These are phyloP conservation scores for Akanthomyces lecanii DNA, from an alignment of 2,329 filamentous ascomycete genomes.

Conservation along the genomic window DNA sequence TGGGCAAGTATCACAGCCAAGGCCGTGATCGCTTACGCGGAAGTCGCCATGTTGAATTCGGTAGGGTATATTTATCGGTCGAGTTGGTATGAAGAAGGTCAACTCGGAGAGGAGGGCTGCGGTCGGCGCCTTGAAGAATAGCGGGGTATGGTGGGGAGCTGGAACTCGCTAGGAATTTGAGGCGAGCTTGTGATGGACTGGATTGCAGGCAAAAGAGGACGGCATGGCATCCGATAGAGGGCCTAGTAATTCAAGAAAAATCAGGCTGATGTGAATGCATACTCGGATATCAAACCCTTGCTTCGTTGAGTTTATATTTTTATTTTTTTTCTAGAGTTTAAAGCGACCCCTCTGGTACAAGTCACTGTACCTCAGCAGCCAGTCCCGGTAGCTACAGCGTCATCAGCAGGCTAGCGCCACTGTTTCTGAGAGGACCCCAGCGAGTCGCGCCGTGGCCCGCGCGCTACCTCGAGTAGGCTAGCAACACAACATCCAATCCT, in stretches of 20 bases:
- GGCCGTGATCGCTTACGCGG: slow-evolving; percentile 48
- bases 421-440: not conserved
- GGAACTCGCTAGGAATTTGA: not conserved
- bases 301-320: not conserved
- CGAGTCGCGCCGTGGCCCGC: slow-evolving; percentile 8
- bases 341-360: not conserved
- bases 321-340: not conserved
- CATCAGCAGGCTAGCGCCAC: not conserved
- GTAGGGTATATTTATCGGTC: slow-evolving; percentile 8
- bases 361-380: not conserved
- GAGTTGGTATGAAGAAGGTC: slow-evolving; percentile 9
- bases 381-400: not conserved
- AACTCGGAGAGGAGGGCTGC: not conserved
- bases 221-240: not conserved
- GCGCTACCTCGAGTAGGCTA: not conserved
- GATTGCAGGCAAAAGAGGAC: not conserved
- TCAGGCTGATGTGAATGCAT: too few species aligned
- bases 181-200: not conserved
- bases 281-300: not conserved
- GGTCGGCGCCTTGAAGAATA: slow-evolving; percentile 4
- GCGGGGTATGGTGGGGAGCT: slow-evolving; percentile 16
- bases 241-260: not conserved
- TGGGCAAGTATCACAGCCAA: slow-evolving; percentile 47
- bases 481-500: slow-evolving; percentile 4
- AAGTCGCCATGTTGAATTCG: slow-evolving; percentile 39